Evolutionary conservation across 345 rosid genomes (phyloP).

Genomic region (Isatis tinctoria): DNA sequence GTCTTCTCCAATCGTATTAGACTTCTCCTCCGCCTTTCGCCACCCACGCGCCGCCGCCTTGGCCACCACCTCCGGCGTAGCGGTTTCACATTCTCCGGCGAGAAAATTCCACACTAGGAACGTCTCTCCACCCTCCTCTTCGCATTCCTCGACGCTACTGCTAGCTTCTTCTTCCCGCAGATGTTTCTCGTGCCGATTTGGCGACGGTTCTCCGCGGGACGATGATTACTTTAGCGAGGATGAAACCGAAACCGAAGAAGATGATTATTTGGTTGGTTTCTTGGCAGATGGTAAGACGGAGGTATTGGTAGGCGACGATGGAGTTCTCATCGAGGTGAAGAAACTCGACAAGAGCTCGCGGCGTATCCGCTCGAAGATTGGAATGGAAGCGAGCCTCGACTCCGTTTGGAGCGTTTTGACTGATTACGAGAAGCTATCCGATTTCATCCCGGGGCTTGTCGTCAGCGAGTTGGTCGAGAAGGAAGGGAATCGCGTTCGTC

Average conservation of each 20-base stretch:
- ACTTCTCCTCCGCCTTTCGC: constrained; percentile 13
- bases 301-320: constrained; percentile 47
- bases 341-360: constrained; percentile 63
- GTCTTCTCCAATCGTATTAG: constrained; percentile 29
- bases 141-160: not conserved
- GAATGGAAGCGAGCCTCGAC: constrained; percentile 64
- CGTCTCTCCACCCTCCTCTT: not conserved
- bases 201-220: constrained; percentile 22
- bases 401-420: constrained; percentile 73
- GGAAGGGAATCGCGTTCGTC: constrained; percentile 64
- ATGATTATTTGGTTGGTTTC: constrained; percentile 25
- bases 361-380: constrained; percentile 65
- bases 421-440: constrained; percentile 74
- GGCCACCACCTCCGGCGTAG: not conserved
- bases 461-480: constrained; percentile 76
- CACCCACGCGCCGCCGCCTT: constrained; percentile 24
- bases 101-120: not conserved
- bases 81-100: not conserved
- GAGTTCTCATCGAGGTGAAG: constrained; percentile 48
- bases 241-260: constrained; percentile 19
- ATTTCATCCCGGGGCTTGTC: constrained; percentile 74
- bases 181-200: constrained; percentile 30
- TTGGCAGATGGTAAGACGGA: constrained; percentile 37
- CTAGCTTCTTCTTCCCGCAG: constrained; percentile 15
- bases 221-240: constrained; percentile 1